These are phyloP conservation scores for Mrakia hoshinonis DNA, from an alignment of 768 basidiomycete genomes.

Conservation along the genomic window DNA sequence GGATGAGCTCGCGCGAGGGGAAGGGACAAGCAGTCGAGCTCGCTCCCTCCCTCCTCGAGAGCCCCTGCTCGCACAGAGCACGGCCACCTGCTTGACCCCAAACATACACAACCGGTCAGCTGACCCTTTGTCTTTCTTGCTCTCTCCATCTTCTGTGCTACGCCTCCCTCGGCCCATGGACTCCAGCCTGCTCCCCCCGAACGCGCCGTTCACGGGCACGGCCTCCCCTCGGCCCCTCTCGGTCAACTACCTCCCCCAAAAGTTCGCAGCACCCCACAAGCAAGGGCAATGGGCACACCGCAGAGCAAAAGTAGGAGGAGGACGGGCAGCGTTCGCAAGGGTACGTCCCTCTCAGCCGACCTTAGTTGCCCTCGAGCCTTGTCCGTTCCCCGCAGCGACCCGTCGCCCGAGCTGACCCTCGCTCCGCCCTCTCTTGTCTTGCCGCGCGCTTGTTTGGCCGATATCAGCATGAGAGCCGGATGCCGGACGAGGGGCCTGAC, in stretches of 20 bases:
- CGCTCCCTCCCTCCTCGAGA: too few species aligned
- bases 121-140: too few species aligned
- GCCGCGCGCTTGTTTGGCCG: neutral
- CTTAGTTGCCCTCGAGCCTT: too few species aligned
- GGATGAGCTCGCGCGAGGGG: too few species aligned
- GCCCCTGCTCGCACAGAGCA: too few species aligned
- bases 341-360: neutral
- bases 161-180: too few species aligned
- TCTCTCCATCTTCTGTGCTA: too few species aligned
- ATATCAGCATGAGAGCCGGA: slow-evolving; percentile 47
- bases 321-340: slow-evolving; percentile 53
- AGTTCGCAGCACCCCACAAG: slow-evolving; percentile 53
- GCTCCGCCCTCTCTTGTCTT: neutral
- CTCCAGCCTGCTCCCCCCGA: slow-evolving; percentile 7
- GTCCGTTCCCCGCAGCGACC: neutral
- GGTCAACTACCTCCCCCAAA: slow-evolving; percentile 66
- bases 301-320: slow-evolving; percentile 53
- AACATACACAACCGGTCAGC: too few species aligned
- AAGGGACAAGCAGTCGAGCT: too few species aligned
- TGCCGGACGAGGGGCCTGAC: slow-evolving; percentile 38
- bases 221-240: slow-evolving; percentile 43
- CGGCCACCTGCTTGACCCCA: too few species aligned
- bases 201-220: neutral
- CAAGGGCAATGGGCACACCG: slow-evolving; percentile 45
- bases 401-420: neutral